phyloP scores from a whole-genome alignment of 192 early-diverging fungal genomes.

The Phycomyces blakesleeanus region DNA sequence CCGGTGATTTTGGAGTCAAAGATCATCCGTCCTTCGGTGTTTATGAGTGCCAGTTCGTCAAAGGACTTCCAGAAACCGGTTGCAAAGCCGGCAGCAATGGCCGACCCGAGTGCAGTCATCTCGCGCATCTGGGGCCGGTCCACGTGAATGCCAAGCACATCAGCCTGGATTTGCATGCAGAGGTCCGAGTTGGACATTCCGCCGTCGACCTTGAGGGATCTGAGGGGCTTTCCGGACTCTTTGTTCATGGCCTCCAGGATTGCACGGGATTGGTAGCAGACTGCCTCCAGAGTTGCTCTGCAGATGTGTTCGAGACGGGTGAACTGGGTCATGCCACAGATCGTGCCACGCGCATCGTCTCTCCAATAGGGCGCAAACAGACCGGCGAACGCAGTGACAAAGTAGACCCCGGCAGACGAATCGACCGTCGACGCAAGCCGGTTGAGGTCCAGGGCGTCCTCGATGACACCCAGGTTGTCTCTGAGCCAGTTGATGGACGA shows the following conservation, averaged over 20 bases:
- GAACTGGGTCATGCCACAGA: slow-evolving; percentile 85
- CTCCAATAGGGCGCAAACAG: slow-evolving; percentile 96
- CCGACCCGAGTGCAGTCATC: slow-evolving; percentile 89
- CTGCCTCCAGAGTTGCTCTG: slow-evolving; percentile 84
- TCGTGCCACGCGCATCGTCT: slow-evolving; percentile 79
- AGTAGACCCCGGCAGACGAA: slow-evolving; percentile 86
- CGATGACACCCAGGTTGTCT: slow-evolving; percentile 76
- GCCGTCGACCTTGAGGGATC: slow-evolving; percentile 81
- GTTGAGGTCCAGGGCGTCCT: slow-evolving; percentile 69
- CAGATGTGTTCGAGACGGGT: slow-evolving; percentile 81
- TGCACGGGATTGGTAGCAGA: slow-evolving; percentile 86
- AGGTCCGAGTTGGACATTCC: slow-evolving; percentile 88
- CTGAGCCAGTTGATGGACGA: slow-evolving; percentile 89
- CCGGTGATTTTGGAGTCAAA: slow-evolving; percentile 41
- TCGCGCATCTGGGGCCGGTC: slow-evolving; percentile 84
- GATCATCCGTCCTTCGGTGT: slow-evolving; percentile 39
- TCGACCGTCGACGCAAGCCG: slow-evolving; percentile 61
- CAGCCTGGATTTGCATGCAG: slow-evolving; percentile 90
- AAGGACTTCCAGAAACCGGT: slow-evolving; percentile 62
- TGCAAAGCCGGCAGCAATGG: slow-evolving; percentile 80
- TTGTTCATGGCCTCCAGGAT: slow-evolving; percentile 86
- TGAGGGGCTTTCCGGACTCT: slow-evolving; percentile 66
- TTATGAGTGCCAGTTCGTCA: slow-evolving; percentile 43
- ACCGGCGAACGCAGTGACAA: slow-evolving; percentile 91
- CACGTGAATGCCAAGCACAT: slow-evolving; percentile 77